Conservation (phyloP, 2,329 filamentous ascomycete genomes). For the Neophaeococcomyces aloes region DNA sequence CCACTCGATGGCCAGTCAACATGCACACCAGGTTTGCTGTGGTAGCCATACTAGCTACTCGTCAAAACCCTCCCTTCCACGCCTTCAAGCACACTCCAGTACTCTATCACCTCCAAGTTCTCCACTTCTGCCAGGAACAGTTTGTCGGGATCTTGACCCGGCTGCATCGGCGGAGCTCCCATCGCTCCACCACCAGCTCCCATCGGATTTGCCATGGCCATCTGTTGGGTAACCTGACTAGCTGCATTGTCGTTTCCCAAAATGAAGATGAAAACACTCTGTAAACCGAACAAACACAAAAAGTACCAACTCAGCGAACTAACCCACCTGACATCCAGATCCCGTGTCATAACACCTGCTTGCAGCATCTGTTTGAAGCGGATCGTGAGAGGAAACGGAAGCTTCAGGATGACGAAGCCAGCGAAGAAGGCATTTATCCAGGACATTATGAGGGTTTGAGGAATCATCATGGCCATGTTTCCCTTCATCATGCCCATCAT, state of each 20-base stretch:
- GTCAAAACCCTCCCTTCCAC: conserved; percentile 74
- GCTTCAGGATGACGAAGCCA: conserved; percentile 96
- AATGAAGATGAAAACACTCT: conserved; percentile 95
- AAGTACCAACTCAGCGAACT: conserved; percentile 99
- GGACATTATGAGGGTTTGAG: conserved; percentile 97
- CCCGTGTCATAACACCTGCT: conserved; percentile 86
- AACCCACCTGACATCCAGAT: conserved; percentile 97
- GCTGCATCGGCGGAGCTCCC: conserved; percentile 65
- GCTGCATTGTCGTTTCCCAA: conserved; percentile 88
- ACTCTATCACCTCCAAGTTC: conserved; percentile 89
- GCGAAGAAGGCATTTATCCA: conserved; percentile 99
- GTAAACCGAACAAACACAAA: conserved; percentile 87
- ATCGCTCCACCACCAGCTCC: conserved; percentile 34
- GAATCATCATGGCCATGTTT: conserved; percentile 99
- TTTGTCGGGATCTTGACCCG: conserved; percentile 91
- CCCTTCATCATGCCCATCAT: conserved; percentile 99
- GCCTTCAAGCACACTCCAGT: conserved; percentile 80
- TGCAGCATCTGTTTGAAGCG: conserved; percentile 99
- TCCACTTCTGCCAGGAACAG: conserved; percentile 86
- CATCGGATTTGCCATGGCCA: conserved; percentile 59
- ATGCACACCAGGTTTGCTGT: neutral
- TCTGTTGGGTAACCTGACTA: conserved; percentile 60
- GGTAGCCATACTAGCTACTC: neutral
- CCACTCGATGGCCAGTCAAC: no score
- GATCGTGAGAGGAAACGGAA: conserved; percentile 93